Percentiles rank a stretch among this genome's conserved stretches.
These are phyloP conservation scores for Wilcoxina mikolae DNA, from an alignment of 495 filamentous ascomycete genomes.

Conservation along the genomic window DNA sequence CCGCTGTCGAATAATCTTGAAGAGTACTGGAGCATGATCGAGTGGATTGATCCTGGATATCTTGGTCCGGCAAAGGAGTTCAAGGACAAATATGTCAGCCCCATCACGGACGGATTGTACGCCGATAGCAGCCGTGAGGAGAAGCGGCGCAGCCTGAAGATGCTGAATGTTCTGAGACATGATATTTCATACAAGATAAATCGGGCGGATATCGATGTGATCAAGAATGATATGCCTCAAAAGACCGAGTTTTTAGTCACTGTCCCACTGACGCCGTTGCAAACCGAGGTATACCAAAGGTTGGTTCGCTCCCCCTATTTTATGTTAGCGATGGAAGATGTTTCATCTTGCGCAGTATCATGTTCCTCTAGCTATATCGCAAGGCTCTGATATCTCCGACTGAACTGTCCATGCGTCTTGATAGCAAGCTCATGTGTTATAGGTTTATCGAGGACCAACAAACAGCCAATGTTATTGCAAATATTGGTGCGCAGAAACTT, in stretches of 20 bases:
- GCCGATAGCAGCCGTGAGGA: constrained; percentile 35
- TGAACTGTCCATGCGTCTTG: too few species aligned
- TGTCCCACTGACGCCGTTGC: constrained; percentile 52
- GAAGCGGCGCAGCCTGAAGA: constrained; percentile 44
- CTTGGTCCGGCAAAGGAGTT: constrained; percentile 51
- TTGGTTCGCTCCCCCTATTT: too few species aligned
- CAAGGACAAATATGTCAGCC: constrained; percentile 47
- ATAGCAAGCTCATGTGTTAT: too few species aligned
- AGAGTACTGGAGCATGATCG: constrained; percentile 75
- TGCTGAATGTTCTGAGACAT: constrained; percentile 53
- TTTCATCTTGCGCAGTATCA: too few species aligned
- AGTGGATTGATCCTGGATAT: constrained; percentile 73
- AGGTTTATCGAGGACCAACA: too few species aligned
- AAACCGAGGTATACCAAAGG: constrained; percentile 45
- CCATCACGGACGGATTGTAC: constrained; percentile 57
- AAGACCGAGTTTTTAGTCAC: constrained; percentile 74
- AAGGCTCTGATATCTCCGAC: too few species aligned
- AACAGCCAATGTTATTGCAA: too few species aligned
- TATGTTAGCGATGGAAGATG: too few species aligned
- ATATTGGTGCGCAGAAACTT: not conserved
- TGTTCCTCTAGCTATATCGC: too few species aligned
- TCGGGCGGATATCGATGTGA: constrained; percentile 51
- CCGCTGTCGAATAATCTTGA: constrained; percentile 67
- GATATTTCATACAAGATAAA: constrained; percentile 67
- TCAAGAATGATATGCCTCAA: constrained; percentile 46